Base-by-base conservation (phyloP, 306 rosid species). In the Citrullus amarus region DNA sequence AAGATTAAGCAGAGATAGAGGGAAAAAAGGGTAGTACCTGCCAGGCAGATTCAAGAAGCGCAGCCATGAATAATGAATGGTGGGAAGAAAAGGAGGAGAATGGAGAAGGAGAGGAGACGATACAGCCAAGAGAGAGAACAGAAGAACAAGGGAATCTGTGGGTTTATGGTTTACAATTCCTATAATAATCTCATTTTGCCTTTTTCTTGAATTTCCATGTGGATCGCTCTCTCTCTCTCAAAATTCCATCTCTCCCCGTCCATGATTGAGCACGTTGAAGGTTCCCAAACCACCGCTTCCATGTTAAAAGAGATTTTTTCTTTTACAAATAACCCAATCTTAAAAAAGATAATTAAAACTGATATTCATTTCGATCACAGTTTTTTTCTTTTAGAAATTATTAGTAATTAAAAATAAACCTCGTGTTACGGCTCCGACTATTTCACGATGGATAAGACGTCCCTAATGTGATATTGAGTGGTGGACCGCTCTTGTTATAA, bases 41-140 rank as follows among this genome's bases (percentile, higher is more conserved):
- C 98, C 98, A 93, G 51, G 83, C 88, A 86, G 93, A 91, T 89
- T 74, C 78, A 32, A 74, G 78, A 54, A 74, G 60, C 3, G 48
- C 59, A 3, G 78, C 78, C 78, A 74, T 74, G 78, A 51, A 73
- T 51, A 46, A 74, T 74, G 78, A 51, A 73, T 51, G 61, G 86
- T 88, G 79, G 75, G 16, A 43, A 51, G 57, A 70, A 32, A 34
- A 17, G 32, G 11, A 20, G 28, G 1, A 14, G 6, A 62, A 32
- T 32, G 69, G 25, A 65, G 46, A 36, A 62, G 43, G 22, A 48
- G 22, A 62, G 43, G 22, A 48, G 22, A 61, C 10, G 20, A 62
- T 62, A 38, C 69, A 17, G 69, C 5, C 20, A 72, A 6, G 57
- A 13, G 77, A 70, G 39, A 46, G 76, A 71, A 4, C 8, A 54